Evolutionary conservation across 352 stramenopile species (phyloP).

Genomic region (Phytophthora vignae): DNA sequence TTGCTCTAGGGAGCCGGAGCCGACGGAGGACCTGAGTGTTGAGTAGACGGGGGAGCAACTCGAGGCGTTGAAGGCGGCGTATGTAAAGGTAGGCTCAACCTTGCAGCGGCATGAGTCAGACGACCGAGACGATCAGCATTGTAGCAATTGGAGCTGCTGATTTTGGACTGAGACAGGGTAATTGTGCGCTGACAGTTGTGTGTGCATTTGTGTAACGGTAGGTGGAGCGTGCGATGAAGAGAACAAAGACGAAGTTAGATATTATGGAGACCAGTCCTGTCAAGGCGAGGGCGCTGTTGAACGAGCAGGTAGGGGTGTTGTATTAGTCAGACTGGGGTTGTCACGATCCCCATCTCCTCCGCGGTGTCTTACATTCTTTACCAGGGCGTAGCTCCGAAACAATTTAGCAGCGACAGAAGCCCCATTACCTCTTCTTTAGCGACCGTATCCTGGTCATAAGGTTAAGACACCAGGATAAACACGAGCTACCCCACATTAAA

Average conservation of each 20-base stretch:
- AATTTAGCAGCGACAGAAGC: too few relatives aligned
- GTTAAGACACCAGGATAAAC: too few relatives aligned
- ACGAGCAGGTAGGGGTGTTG: constrained; percentile 39
- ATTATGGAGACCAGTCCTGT: constrained; percentile 76
- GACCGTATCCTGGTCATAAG: too few relatives aligned
- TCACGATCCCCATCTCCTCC: too few relatives aligned
- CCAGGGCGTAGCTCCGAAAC: too few relatives aligned
- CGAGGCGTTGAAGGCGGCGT: constrained; percentile 57
- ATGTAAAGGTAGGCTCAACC: constrained; percentile 19
- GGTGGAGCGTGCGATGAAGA: constrained; percentile 81
- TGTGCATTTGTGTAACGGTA: constrained; percentile 22
- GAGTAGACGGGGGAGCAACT: constrained; percentile 54
- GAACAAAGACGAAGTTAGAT: constrained; percentile 76
- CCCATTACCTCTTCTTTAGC: too few relatives aligned
- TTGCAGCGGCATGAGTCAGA: constrained; percentile 46
- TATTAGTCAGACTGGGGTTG: neutral
- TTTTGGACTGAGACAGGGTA: neutral
- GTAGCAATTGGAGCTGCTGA: constrained; percentile 34
- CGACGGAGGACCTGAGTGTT: constrained; percentile 24
- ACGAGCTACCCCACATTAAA: too few relatives aligned
- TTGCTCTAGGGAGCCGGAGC: constrained; percentile 36
- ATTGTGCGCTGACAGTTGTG: neutral
- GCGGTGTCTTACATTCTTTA: too few relatives aligned
- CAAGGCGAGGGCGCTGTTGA: constrained; percentile 55
- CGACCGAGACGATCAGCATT: constrained; percentile 74